phyloP scores from a whole-genome alignment of 495 filamentous ascomycete species.

The Staphylotrichum tortipilum region DNA sequence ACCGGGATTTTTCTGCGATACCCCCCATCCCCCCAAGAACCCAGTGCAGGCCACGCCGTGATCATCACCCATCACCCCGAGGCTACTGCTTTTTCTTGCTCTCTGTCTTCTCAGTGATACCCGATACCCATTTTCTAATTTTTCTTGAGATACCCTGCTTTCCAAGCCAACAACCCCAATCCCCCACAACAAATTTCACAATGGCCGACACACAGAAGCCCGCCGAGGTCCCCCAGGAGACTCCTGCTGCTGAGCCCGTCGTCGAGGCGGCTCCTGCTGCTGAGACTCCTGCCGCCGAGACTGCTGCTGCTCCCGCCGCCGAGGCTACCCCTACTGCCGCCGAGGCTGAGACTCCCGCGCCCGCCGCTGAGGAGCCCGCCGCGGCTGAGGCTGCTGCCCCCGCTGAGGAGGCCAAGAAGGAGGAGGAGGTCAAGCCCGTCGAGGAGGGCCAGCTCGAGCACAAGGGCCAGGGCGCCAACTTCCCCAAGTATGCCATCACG shows the following conservation, averaged over 20 bases:
- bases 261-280: conserved; percentile 37
- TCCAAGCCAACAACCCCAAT: conserved; percentile 2
- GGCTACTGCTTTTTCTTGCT: conserved; percentile 28
- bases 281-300: conserved; percentile 26
- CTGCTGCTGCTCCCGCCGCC: conserved; percentile 30
- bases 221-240: conserved; percentile 35
- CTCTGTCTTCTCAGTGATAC: conserved; percentile 41
- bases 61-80: conserved; percentile 16
- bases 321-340: conserved; percentile 19
- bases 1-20: conserved; percentile 17
- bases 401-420: conserved; percentile 37
- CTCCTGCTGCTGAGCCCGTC: conserved; percentile 39
- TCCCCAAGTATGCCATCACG: conserved; percentile 72
- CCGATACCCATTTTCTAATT: conserved; percentile 38
- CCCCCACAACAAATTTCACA: conserved; percentile 21
- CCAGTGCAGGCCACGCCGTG: conserved; percentile 24
- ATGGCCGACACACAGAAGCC: conserved; percentile 45
- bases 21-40: conserved; percentile 20
- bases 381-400: conserved; percentile 26
- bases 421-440: conserved; percentile 55
- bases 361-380: conserved; percentile 33
- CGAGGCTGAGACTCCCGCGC: conserved; percentile 23
- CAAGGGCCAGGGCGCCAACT: conserved; percentile 70
- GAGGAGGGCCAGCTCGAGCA: conserved; percentile 71
- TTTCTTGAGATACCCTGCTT: conserved; percentile 34